phyloP scores from a whole-genome alignment of 129 eudicot species.

The Ambrosia artemisiifolia region DNA sequence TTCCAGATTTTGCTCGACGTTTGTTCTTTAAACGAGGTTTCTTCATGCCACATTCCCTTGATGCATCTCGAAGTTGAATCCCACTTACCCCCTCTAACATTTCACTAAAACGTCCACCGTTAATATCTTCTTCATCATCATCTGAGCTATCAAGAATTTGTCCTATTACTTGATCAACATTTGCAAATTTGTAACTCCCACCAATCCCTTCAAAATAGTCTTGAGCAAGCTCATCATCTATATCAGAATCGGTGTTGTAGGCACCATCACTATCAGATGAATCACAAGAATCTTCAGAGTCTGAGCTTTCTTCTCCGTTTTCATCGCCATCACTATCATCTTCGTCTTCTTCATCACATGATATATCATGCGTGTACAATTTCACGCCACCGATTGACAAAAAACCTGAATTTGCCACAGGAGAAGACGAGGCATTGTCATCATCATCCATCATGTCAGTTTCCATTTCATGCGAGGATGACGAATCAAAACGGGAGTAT shows the following conservation, averaged over 20 bases:
- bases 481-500: conserved; percentile 20
- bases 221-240: conserved; percentile 74
- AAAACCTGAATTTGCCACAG: conserved; percentile 57
- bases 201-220: conserved; percentile 96
- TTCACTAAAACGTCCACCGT: conserved; percentile 38
- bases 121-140: conserved; percentile 35
- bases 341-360: conserved; percentile 48
- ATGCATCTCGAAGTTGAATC: conserved; percentile 83
- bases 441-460: conserved; percentile 33
- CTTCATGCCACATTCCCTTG: conserved; percentile 72
- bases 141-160: conserved; percentile 42
- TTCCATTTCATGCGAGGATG: conserved; percentile 30
- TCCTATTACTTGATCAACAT: conserved; percentile 57
- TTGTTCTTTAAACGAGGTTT: conserved; percentile 51
- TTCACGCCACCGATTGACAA: conserved; percentile 75
- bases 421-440: conserved; percentile 37
- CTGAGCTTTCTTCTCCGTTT: conserved; percentile 44
- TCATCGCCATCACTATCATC: conserved; percentile 18
- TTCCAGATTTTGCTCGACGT: conserved; percentile 24
- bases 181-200: conserved; percentile 46
- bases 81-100: conserved; percentile 64
- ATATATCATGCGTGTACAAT: conserved; percentile 73
- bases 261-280: conserved; percentile 73
- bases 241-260: conserved; percentile 56
- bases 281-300: conserved; percentile 48